phyloP scores from a whole-genome alignment of 495 filamentous ascomycete genomes.

The Patellaria atrata region DNA sequence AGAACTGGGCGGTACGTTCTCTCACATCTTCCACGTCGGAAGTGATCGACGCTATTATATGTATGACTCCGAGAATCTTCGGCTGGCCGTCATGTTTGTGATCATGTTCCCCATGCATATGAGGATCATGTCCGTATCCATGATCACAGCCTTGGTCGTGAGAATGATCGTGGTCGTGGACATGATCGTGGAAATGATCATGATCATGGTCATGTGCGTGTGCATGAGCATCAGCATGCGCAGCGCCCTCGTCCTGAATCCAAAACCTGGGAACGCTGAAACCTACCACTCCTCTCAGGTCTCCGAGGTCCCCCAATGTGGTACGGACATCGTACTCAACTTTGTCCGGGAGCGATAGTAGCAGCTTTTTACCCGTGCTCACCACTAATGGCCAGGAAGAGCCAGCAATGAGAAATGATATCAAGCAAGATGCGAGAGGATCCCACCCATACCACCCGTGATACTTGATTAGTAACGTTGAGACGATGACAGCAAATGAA shows the following conservation, averaged over 20 bases:
- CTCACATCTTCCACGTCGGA: slow-evolving; percentile 30
- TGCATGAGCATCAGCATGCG: slow-evolving; percentile 22
- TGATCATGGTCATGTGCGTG: slow-evolving; percentile 21
- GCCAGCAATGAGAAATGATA: slow-evolving; percentile 80
- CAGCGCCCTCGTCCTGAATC: slow-evolving; percentile 56
- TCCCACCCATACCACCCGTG: slow-evolving; percentile 90
- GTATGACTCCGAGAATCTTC: slow-evolving; percentile 28
- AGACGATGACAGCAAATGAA: slow-evolving; percentile 86
- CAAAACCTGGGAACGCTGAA: slow-evolving; percentile 89
- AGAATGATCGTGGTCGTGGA: not conserved
- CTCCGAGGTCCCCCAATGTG: slow-evolving; percentile 68
- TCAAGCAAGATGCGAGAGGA: slow-evolving; percentile 83
- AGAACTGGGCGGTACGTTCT: slow-evolving; percentile 23
- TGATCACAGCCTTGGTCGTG: slow-evolving; percentile 3
- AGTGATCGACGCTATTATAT: slow-evolving; percentile 22
- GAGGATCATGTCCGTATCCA: slow-evolving; percentile 5
- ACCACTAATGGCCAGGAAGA: slow-evolving; percentile 80
- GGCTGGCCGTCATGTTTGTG: slow-evolving; percentile 11
- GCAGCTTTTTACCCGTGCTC: slow-evolving; percentile 62
- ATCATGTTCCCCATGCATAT: not conserved
- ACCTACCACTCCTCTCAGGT: slow-evolving; percentile 66
- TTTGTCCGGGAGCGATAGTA: slow-evolving; percentile 73
- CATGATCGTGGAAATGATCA: slow-evolving; percentile 15
- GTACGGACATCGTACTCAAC: slow-evolving; percentile 82
- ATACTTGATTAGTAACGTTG: slow-evolving; percentile 73